Evolutionary conservation across 2,329 filamentous ascomycete genomes (phyloP).

Genomic region (Cytospora leucostoma): DNA sequence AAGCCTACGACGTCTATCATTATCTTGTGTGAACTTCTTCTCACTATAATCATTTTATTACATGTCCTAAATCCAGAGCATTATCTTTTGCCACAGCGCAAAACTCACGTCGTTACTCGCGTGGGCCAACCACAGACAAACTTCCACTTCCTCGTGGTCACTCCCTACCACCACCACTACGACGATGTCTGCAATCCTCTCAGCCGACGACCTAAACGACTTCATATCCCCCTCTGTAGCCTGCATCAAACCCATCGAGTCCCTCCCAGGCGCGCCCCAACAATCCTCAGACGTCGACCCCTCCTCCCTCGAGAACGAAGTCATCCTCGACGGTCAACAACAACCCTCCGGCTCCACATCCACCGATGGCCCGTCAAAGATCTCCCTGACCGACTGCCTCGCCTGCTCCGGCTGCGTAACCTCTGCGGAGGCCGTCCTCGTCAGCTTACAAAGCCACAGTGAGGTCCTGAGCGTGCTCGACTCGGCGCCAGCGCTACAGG

Average conservation of each 20-base stretch:
- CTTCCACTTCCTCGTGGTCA: constrained; percentile 1
- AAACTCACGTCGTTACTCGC: constrained; percentile 12
- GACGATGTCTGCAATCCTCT: constrained; percentile 94
- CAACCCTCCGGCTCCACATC: constrained; percentile 53
- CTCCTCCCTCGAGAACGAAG: constrained; percentile 67
- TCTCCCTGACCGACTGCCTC: constrained; percentile 94
- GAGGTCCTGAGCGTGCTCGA: constrained; percentile 87
- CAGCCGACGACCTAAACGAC: constrained; percentile 95
- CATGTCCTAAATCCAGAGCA: constrained; percentile 6
- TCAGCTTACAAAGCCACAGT: constrained; percentile 88
- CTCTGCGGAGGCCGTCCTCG: constrained; percentile 94
- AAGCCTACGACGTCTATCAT: not conserved
- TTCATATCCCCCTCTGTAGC: constrained; percentile 98
- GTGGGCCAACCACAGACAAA: constrained; percentile 1
- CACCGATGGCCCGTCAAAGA: constrained; percentile 73
- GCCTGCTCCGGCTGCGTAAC: constrained; percentile 98
- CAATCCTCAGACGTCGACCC: constrained; percentile 31
- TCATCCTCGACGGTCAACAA: constrained; percentile 86
- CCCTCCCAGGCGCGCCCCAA: constrained; percentile 67
- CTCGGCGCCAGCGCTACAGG: constrained; percentile 54
- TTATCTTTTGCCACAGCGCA: not conserved
- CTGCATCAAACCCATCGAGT: constrained; percentile 97
- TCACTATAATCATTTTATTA: not conserved
- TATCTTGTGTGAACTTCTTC: not conserved
- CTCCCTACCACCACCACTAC: constrained; percentile 6